Evolutionary conservation across 2,329 filamentous ascomycete species (phyloP).

Genomic region (Exophiala oligosperma): DNA sequence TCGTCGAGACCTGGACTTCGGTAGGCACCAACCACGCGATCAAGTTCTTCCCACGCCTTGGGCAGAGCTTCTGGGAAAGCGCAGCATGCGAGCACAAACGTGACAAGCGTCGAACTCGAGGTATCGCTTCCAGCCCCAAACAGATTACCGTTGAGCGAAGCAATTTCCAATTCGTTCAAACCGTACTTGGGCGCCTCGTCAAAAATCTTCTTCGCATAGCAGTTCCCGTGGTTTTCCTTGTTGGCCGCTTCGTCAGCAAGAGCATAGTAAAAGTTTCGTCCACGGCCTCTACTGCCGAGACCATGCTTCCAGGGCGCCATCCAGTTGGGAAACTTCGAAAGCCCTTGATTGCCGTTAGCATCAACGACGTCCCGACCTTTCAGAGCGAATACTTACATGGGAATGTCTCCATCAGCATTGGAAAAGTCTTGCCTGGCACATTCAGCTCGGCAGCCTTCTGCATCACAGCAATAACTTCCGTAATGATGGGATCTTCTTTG

Average conservation of each 20-base stretch:
- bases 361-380: too few species aligned
- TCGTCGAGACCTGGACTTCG: conserved; percentile 50
- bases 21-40: conserved; percentile 50
- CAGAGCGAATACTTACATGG: conserved; percentile 31
- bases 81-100: conserved; percentile 33
- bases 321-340: conserved; percentile 50
- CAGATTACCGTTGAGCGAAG: conserved; percentile 47
- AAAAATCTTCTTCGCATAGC: conserved; percentile 52
- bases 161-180: conserved; percentile 48
- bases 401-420: conserved; percentile 60
- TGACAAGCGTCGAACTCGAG: conserved; percentile 33
- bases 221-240: conserved; percentile 39
- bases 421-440: conserved; percentile 56
- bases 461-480: conserved; percentile 62
- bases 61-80: conserved; percentile 45
- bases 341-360: conserved; percentile 26
- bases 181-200: conserved; percentile 49
- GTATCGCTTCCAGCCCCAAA: conserved; percentile 35
- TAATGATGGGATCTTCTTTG: conserved; percentile 58
- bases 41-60: conserved; percentile 51
- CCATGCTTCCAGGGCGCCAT: conserved; percentile 55
- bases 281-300: conserved; percentile 46
- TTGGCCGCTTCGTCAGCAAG: conserved; percentile 52
- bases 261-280: conserved; percentile 54
- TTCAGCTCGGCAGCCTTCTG: conserved; percentile 58